Evolutionary conservation across 805 yeast species (phyloP).

Genomic region (Yarrowia keelungensis): DNA sequence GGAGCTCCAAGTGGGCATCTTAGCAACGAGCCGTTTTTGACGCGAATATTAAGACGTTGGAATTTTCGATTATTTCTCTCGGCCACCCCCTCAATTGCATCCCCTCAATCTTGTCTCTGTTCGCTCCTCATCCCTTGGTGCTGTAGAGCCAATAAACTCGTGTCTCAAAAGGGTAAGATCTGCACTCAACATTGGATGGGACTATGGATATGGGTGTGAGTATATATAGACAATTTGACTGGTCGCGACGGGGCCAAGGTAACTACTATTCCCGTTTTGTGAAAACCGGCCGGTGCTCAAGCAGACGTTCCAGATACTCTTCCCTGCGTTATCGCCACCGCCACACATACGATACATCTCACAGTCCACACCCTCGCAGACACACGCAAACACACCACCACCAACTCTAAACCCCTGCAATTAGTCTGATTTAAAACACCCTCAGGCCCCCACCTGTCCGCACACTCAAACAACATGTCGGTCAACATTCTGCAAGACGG

Average conservation of each 20-base stretch:
- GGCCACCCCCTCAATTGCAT: background rate
- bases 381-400: constrained; percentile 17
- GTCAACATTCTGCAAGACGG: constrained; percentile 32
- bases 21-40: background rate
- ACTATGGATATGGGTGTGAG: background rate
- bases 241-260: background rate
- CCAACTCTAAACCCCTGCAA: constrained; percentile 28
- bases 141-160: constrained; percentile 29
- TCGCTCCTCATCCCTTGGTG: constrained; percentile 11
- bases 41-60: background rate
- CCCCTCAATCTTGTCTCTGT: constrained; percentile 9
- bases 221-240: constrained; percentile 1
- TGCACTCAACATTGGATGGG: constrained; percentile 26
- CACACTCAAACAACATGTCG: constrained; percentile 26
- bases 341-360: background rate
- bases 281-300: too few species aligned
- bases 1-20: background rate
- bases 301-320: too few species aligned
- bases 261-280: too few species aligned
- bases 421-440: constrained; percentile 23
- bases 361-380: background rate
- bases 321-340: background rate
- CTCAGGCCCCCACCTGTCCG: background rate
- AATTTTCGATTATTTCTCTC: constrained; percentile 1
- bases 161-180: constrained; percentile 33